Base-by-base conservation (phyloP, 2,329 filamentous ascomycete genomes). In the Ilyonectria mors-panacis region DNA sequence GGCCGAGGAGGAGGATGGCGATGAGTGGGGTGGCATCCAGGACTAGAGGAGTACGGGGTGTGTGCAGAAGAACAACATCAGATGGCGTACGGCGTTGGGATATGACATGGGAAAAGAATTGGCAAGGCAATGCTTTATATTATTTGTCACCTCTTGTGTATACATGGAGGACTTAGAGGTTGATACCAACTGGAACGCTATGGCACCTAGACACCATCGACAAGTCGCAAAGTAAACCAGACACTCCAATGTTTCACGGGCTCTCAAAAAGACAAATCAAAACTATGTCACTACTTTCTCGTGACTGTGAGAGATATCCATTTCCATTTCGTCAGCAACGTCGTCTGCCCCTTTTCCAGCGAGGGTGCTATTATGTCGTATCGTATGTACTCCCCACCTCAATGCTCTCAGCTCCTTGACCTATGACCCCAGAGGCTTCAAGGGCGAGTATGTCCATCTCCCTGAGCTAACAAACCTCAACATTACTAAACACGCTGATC, bases 21-120 rank as follows among this genome's bases (percentile, higher is more conserved):
- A 86, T 28, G 88, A 89, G 71, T 94, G 91, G 89, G 90, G 87
- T 71, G 93, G 93, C 0, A 90, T 94, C 72, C 88, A 89, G 8
- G 90, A 92, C 73, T 91, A 81, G 85, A 65, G 19, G 61, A 12
- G 28, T 13, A 6, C 17, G 9, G 23, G 17, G 15, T 2, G 13
- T 12, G 15, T 15, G 35, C n/a, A n/a, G n/a, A 62, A 61, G 8
- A 58, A 59, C 56, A 50, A 12, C 30, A 48, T 45, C 44, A 45
- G 23, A 65, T 39, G 67, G 73, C 73, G 69, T 70, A 75, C 61
- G 75, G 73, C 75, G 73, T 77, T 77, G 59, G 72, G 68, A 66
- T 48, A 33, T 63, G 44, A 37, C 53, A 69, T 59, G 58, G 65
- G 58, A 65, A 73, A 72, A 69, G 44, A 56, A 51, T 44, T 62